A percentile compares a stretch with the other conserved stretches of the same genome.
Conservation (phyloP, 495 filamentous ascomycete genomes). For the Neurospora sp. region DNA sequence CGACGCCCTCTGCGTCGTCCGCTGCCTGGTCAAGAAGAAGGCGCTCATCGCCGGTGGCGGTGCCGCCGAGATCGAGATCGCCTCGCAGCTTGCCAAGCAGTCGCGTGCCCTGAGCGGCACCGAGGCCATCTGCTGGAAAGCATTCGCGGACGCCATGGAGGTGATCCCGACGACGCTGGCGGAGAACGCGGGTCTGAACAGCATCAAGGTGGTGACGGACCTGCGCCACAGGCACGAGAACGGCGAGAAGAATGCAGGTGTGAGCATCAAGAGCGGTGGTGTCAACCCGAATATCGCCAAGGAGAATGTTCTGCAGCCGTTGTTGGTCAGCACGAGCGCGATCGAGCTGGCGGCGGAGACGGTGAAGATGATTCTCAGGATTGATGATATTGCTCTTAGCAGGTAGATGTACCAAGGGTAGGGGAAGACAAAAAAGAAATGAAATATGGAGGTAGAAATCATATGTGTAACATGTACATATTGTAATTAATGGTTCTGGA, state of each 20-base stretch:
- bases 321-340: constrained; percentile 92
- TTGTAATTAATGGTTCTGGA: neutral
- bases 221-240: constrained; percentile 85
- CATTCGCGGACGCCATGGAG: constrained; percentile 95
- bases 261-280: constrained; percentile 93
- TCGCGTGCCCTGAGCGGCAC: constrained; percentile 79
- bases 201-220: constrained; percentile 98
- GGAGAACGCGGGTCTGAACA: constrained; percentile 94
- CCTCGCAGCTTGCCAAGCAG: constrained; percentile 66
- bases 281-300: constrained; percentile 92
- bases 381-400: constrained; percentile 76
- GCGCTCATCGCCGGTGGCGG: constrained; percentile 94
- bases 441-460: neutral
- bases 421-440: neutral
- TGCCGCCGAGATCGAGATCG: constrained; percentile 91
- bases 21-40: constrained; percentile 97
- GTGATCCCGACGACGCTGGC: constrained; percentile 94
- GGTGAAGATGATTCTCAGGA: constrained; percentile 96
- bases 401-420: constrained; percentile 12
- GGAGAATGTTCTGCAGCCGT: constrained; percentile 93
- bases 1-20: constrained; percentile 94
- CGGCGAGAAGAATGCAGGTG: constrained; percentile 90
- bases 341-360: constrained; percentile 96
- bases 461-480: neutral
- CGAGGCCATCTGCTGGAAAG: constrained; percentile 96